Evolutionary conservation across 352 stramenopile genomes (phyloP), one percentile per base, ranked within the genome.

Genomic region (Phytophthora boehmeriae): DNA sequence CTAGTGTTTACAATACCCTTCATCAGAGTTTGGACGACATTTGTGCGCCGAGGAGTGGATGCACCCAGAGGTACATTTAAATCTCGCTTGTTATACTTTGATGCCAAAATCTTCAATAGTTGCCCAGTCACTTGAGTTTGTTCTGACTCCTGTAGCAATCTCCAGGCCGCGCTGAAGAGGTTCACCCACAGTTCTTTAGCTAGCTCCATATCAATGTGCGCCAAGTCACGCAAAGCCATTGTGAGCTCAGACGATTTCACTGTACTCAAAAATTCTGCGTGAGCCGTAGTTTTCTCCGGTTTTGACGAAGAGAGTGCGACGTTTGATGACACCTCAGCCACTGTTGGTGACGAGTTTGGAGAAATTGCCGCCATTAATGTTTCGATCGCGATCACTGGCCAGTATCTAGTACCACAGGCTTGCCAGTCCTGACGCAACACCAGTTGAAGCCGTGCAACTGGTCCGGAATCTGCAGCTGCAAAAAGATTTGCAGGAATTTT

Each of bases 21-120:
- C 69, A 97, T 76, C 25, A 97, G 55, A 38, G 86, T 93, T 71
- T 96, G 88, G 34, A 96, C 85, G 2, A 90, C 81, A 59, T 96
- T 96, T 2, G 85, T 89, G 8, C 87, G 80, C 5, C 80, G 70
- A 30, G 80, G 78, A 28, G 57, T 66, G 2, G 71, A 72, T 11
- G 60, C 61, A 11, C 67, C 70, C 1, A 92, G 59, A 34, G 87
- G 88, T 19, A 95, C 71, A 35, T 90, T 86, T 0, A 97, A 63
- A 46, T 97, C 86, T 17, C 88, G 85, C 39, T 93, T 91, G 61
- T 95, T 92, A 71, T 94, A 96, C 59, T 93, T 93, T 27, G 84
- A 93, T 42, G 89, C 88, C 9, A 97, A 54, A 43, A 92, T 80
- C 58, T 90, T 93, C 46, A 89, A 64, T 25, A 96, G 51, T 56